Evolutionary conservation across 805 yeast species (phyloP), one percentile per base, ranked within the genome.

Genomic region (Pichia nakasei): DNA sequence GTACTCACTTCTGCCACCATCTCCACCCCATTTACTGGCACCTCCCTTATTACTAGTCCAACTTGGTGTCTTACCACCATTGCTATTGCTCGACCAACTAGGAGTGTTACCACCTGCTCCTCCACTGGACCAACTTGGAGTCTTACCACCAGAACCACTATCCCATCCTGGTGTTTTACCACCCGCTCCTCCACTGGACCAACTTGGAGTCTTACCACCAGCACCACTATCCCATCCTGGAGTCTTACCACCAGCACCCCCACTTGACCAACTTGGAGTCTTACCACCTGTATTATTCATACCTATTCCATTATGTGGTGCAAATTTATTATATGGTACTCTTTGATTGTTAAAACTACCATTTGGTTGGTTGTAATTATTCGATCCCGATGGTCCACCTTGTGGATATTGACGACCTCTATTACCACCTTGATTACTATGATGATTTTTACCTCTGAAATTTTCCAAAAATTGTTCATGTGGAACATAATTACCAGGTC

Each of bases 401-500:
- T 37, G n/a, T 20, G 20, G 9, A 6, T 20, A 21, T 19, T 24
- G 41, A 35, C 37, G 31, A 20, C 41, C 35, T 20, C 39, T 41
- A 37, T 27, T 26, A 19, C 22, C 33, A 13, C 47, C 36, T 24
- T 24, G 7, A 11, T 24, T 24, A 29, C 32, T 29, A 15, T 13
- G 8, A 29, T 29, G 32, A 21, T 41, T 43, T 39, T 66, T 76
- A 35, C 80, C 56, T 34, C 64, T 51, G 27, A 51, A 49, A 37
- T 49, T 55, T 31, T 59, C 85, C 42, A 86, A 72, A 53, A 85
- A 83, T 50, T 87, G 85, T 53, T 83, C 82, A 59, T 85, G 87
- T 18, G 95, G 82, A 35, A 83, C 70, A 46, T 86, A 73, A 51
- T 72, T 79, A 38, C 87, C 87, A 41, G 75, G 80, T 39, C 83